Base-by-base conservation (phyloP, 495 filamentous ascomycete species). In the Neurospora cerealis region DNA sequence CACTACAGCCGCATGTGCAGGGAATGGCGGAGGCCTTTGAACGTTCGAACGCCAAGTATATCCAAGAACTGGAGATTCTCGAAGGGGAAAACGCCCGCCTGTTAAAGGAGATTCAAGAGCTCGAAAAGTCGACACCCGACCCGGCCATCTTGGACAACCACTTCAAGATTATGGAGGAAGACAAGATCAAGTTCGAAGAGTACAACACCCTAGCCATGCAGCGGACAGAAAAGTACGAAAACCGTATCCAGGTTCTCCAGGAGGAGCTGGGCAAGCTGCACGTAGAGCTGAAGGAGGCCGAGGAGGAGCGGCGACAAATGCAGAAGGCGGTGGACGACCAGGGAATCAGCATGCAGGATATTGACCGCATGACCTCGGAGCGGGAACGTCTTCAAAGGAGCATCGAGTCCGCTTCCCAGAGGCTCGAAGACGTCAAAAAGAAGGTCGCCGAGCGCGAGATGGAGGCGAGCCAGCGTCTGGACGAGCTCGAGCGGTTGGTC, bases 291-390 rank as follows among this genome's bases (percentile, higher is more conserved):
- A 88, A 89, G 73, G 88, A 92, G 72, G 90, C 91, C 8, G 95
- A 98, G 73, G 88, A 91, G 11, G 95, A 98, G 79, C 89, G 91
- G 71, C 82, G 87, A n/a, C 86, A 87, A 21, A 87, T 98, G 36
- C 94, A 98, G 79, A 88, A 90, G 40, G 90, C 91, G 19, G 92
- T 99, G 46, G 95, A 98, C 79, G 90, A 90, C 74, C 93, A 96
- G 78, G 96, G 95, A 5, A 94, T 99, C 76, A 96, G 93, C 69
- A 95, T 96, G 78, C 91, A 93, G 80, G 96, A 98, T 85, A 98
- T 99, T 80, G 96, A 99, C 86, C 95, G 94, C 78, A 97, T 99
- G 95, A 97, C 93, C 75, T 90, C 91, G 28, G 96, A 98, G 80
- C 90, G 95, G 40, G 96, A 98, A 79, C 91, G 96, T 15, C 87